These are phyloP conservation scores for Ophiostoma sp. DNA, from an alignment of 2,329 filamentous ascomycete genomes.

Conservation along the genomic window DNA sequence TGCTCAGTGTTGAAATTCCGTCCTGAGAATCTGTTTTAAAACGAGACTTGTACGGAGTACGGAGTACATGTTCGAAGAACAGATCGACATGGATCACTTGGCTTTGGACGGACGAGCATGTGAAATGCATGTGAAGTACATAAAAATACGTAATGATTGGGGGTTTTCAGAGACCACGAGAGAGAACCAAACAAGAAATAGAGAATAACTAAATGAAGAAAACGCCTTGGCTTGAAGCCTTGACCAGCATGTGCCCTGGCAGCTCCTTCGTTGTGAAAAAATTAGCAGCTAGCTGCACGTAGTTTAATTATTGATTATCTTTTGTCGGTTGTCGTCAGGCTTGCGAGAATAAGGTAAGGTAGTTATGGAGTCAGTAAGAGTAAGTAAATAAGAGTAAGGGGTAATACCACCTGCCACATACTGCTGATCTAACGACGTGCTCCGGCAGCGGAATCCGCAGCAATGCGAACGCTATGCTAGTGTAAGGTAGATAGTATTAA, in stretches of 20 bases:
- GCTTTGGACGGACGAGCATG: too few relatives aligned
- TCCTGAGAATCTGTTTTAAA: too few relatives aligned
- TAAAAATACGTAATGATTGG: background rate
- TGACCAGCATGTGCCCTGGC: background rate
- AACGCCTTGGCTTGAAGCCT: background rate
- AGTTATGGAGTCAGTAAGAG: background rate
- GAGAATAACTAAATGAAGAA: background rate
- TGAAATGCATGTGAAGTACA: too few relatives aligned
- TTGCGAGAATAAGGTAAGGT: background rate
- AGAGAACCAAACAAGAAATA: background rate
- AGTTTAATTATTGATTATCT: background rate
- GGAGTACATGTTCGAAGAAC: too few relatives aligned
- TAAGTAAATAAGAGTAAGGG: conserved; percentile 2
- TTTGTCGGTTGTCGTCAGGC: background rate
- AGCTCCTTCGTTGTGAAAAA: background rate
- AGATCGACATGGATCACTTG: too few relatives aligned
- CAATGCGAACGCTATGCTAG: too few relatives aligned
- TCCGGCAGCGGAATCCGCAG: background rate
- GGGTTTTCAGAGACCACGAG: background rate
- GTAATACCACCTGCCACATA: conserved; percentile 7
- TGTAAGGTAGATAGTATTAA: too few relatives aligned
- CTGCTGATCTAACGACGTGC: background rate
- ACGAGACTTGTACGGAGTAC: too few relatives aligned
- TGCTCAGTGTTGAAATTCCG: too few relatives aligned
- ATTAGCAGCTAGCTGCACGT: background rate